Evolutionary conservation across 2,329 filamentous ascomycete genomes (phyloP).

Genomic region (Thelonectria discophora): DNA sequence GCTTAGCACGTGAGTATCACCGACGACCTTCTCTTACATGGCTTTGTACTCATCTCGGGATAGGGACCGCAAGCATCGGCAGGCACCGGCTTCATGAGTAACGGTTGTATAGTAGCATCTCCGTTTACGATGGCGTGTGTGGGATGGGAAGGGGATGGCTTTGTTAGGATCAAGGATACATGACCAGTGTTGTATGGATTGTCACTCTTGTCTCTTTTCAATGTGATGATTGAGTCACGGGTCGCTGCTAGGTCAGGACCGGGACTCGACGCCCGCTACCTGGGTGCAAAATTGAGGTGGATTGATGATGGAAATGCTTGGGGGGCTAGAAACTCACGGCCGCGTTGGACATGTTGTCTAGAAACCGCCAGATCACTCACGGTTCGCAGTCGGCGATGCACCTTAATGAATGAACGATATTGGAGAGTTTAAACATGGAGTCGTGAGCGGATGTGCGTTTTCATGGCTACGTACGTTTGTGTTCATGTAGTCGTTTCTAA

Average conservation of each 20-base stretch:
- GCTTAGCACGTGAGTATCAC: slow-evolving; percentile 82
- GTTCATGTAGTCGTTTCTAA: background rate
- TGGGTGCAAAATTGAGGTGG: slow-evolving; percentile 33
- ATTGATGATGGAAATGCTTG: slow-evolving; percentile 32
- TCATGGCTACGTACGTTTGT: background rate
- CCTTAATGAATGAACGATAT: slow-evolving; percentile 43
- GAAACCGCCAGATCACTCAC: slow-evolving; percentile 31
- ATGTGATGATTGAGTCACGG: slow-evolving; percentile 31
- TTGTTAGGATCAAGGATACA: slow-evolving; percentile 30
- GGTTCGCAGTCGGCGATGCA: slow-evolving; percentile 39
- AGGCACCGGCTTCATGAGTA: slow-evolving; percentile 37
- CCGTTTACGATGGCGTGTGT: slow-evolving; percentile 33
- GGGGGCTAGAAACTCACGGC: slow-evolving; percentile 36
- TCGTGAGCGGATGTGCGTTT: slow-evolving; percentile 3
- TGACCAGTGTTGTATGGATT: slow-evolving; percentile 30
- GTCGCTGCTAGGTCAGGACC: slow-evolving; percentile 24
- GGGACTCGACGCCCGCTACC: slow-evolving; percentile 23
- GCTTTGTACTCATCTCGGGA: slow-evolving; percentile 16
- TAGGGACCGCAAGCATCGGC: slow-evolving; percentile 44
- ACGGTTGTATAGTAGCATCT: slow-evolving; percentile 40
- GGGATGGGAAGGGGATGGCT: slow-evolving; percentile 31
- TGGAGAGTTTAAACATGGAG: slow-evolving; percentile 3
- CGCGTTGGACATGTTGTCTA: slow-evolving; percentile 38
- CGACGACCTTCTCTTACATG: background rate
- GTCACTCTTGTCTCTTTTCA: slow-evolving; percentile 32